Evolutionary conservation across 257 asterid species (phyloP), one percentile per base, ranked within the genome.

Genomic region (Ballota nigra): DNA sequence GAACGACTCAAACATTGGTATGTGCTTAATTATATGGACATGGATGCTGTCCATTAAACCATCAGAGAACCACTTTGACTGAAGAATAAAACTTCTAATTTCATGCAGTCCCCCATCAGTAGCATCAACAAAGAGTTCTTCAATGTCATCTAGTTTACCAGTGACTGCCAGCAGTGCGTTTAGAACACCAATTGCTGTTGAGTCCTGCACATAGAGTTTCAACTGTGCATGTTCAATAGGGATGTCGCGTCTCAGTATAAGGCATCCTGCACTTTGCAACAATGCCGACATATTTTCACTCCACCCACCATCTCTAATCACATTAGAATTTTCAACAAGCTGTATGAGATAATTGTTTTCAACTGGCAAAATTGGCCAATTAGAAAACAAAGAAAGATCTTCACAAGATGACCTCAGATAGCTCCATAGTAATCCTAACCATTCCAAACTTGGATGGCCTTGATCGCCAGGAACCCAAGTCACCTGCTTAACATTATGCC

Each of bases 341-440:
- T 82, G 93, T 76, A 87, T 72, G 61, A 93, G 88, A 75, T 74
- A 61, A 85, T 83, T 85, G 74, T 83, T 85, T 82, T 83, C 89
- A 71, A 93, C 92, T 33, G 98, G 98, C 84, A 93, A 86, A 76
- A 90, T 90, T 73, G 98, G 98, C 98, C 98, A 93, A 76, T 86
- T 80, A 57, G 83, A 81, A 76, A 93, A 93, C 86, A 90, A 73
- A 41, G 97, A 85, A 74, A 93, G 97, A 75, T 93, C 96, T 68
- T 84, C 90, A 84, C 97, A 91, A 72, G 75, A 78, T 26, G 91
- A 86, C 80, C 86, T 86, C 69, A 93, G 83, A 80, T 93, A 91
- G 76, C 86, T 86, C 98, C 98, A 93, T 43, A 93, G 76, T 47
- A 83, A 84, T 59, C 83, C 82, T 60, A 93, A 67, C 98, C 98